These are phyloP conservation scores for Malus hybrid DNA, from an alignment of 331 rosid genomes.

Conservation along the genomic window DNA sequence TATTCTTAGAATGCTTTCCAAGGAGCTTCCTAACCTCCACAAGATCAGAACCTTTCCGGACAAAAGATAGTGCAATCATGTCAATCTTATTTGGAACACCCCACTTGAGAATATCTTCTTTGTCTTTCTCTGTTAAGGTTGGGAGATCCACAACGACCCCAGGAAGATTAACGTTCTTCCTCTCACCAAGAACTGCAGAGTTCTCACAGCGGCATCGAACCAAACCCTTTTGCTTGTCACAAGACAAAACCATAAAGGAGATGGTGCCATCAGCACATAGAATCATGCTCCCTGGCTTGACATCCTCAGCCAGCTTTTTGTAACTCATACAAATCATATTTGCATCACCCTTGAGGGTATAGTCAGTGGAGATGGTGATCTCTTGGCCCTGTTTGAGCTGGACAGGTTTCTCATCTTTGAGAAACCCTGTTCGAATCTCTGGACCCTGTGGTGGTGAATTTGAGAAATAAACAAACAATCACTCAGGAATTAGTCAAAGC, in stretches of 20 bases:
- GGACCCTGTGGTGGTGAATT: constrained; percentile 56
- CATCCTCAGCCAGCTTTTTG: constrained; percentile 80
- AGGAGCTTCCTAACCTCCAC: constrained; percentile 74
- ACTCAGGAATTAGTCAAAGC: neutral
- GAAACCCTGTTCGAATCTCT: constrained; percentile 95
- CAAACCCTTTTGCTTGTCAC: constrained; percentile 54
- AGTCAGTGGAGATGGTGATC: constrained; percentile 80
- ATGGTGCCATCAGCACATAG: constrained; percentile 98
- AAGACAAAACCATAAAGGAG: constrained; percentile 62
- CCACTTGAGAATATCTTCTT: constrained; percentile 80
- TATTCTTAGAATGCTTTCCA: constrained; percentile 74
- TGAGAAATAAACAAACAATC: neutral
- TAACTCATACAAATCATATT: constrained; percentile 87
- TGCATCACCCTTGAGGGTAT: constrained; percentile 77
- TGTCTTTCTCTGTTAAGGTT: constrained; percentile 82
- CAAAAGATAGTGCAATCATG: constrained; percentile 95
- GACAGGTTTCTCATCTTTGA: constrained; percentile 72
- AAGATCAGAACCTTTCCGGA: constrained; percentile 89
- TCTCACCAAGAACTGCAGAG: constrained; percentile 80
- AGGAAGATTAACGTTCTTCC: constrained; percentile 95
- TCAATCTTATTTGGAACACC: constrained; percentile 84
- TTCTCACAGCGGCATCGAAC: constrained; percentile 86
- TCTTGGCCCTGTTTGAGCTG: constrained; percentile 74
- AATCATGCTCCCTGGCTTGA: constrained; percentile 73
- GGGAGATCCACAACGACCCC: constrained; percentile 93